Base-by-base conservation (phyloP, 202 grass and related monocot species). In the Cymbopogon flexuosus region DNA sequence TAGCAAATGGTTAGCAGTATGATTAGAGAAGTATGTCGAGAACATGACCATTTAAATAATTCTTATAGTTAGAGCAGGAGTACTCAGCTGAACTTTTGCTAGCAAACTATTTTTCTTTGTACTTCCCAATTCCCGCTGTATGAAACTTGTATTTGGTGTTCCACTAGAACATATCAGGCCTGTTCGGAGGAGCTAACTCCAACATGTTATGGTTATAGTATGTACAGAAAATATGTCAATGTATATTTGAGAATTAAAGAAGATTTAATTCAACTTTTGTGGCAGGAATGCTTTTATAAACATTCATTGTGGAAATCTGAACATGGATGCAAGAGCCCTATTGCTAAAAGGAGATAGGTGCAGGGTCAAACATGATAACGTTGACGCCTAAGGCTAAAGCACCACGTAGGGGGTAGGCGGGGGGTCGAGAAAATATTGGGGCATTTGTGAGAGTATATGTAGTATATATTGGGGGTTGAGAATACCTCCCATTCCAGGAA, bases 401-500 rank as follows among this genome's bases (percentile, higher is more conserved):
- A 62, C 11, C 49, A 80, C 7, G 76, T 27, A 76, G 35, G 27
- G 27, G 27, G 27, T 27, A 27, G 27, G 27, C 27, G 29, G 21
- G 3, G 60, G 45, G 16, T 37, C 40, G 21, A 40, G 2, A 6
- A 73, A 49, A 79, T 16, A 68, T 33, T 33, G 4, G 31, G 31
- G 4, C 31, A 33, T 33, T 73, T 54, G 19, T 70, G 62, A 77
- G 5, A 58, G 8, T 5, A 33, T 33, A 62, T 66, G 31, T 9
- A 58, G 8, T 8, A 33, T 31, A 67, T 66, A 13, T 33, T 82
- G 39, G 37, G 43, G 46, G 21, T 72, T 71, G 27, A 72, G 81
- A 78, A 11, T 86, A 97, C 94, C 94, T 90, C 94, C 94, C 83
- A 97, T 63, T 88, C 92, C 95, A 65, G 95, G 90, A 85, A 98